Percentiles rank a stretch among this genome's conserved stretches.
These are phyloP conservation scores for Aspergillus sp. DNA, from an alignment of 2,329 filamentous ascomycete genomes.

Conservation along the genomic window DNA sequence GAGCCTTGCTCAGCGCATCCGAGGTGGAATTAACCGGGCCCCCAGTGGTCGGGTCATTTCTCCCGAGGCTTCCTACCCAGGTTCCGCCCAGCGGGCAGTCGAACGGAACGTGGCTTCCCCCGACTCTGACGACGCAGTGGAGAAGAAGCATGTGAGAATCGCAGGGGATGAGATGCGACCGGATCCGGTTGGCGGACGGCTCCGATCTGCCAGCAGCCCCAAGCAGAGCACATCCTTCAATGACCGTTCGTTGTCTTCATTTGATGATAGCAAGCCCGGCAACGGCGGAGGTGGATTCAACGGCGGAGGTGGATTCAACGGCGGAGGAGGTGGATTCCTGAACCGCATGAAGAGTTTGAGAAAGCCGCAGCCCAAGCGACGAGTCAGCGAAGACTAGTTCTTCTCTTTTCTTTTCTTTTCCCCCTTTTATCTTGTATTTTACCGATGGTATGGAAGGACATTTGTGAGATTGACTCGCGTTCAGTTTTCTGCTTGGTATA, in stretches of 20 bases:
- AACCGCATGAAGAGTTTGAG: slow-evolving; percentile 75
- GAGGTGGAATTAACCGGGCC: slow-evolving; percentile 63
- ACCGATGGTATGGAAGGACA: not conserved
- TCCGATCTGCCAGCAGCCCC: slow-evolving; percentile 52
- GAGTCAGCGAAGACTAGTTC: slow-evolving; percentile 24
- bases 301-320: slow-evolving; percentile 42
- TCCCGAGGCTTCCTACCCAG: slow-evolving; percentile 41
- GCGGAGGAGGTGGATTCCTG: slow-evolving; percentile 57
- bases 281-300: slow-evolving; percentile 41
- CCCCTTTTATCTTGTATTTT: not conserved
- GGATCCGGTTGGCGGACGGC: slow-evolving; percentile 21
- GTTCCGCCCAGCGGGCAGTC: slow-evolving; percentile 27
- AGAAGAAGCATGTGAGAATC: slow-evolving; percentile 55
- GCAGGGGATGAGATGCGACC: slow-evolving; percentile 41
- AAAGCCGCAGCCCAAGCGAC: slow-evolving; percentile 38
- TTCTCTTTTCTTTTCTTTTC: not conserved
- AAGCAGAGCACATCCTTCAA: slow-evolving; percentile 48
- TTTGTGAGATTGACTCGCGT: too few species aligned
- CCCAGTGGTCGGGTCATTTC: slow-evolving; percentile 51
- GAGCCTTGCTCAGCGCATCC: slow-evolving; percentile 84
- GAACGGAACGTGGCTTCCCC: slow-evolving; percentile 73
- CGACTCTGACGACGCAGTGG: slow-evolving; percentile 64
- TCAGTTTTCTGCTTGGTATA: too few species aligned
- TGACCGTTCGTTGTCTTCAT: slow-evolving; percentile 35
- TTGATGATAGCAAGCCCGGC: slow-evolving; percentile 36